Percentiles rank a stretch among this genome's conserved stretches.
Conservation (phyloP, 148 eudicot genomes). For the Talinum fruticosum region DNA sequence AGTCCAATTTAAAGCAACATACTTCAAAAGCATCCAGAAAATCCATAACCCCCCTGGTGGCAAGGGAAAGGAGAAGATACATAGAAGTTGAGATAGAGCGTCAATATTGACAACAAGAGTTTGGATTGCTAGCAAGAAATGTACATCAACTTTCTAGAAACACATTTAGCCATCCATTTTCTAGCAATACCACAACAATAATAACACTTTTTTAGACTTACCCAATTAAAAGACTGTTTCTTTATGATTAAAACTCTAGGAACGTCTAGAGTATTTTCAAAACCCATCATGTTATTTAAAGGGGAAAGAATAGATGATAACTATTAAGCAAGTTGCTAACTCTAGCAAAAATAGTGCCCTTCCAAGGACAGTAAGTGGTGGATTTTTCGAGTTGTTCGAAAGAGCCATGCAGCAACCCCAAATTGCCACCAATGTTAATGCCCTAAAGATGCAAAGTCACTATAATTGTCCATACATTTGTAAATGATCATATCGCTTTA, state of each 20-base stretch:
- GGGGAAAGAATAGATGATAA: too few species aligned
- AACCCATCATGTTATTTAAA: neutral
- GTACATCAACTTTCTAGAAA: too few species aligned
- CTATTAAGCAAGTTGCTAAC: neutral
- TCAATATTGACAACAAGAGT: too few species aligned
- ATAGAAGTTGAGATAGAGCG: too few species aligned
- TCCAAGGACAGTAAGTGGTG: neutral
- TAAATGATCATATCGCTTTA: neutral
- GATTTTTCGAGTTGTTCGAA: neutral
- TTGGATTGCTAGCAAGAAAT: too few species aligned
- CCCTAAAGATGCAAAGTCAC: neutral
- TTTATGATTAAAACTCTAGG: neutral
- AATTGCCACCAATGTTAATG: neutral
- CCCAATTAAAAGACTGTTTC: too few species aligned
- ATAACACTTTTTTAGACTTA: neutral
- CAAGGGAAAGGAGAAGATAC: too few species aligned
- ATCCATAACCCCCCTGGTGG: too few species aligned
- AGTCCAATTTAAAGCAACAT: neutral
- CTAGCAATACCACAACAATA: neutral
- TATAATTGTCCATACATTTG: neutral
- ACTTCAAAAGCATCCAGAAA: too few species aligned
- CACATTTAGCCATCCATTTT: too few species aligned
- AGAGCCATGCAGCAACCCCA: neutral
- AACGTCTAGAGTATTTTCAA: neutral
- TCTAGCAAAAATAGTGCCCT: neutral